Conservation (phyloP, 192 early-diverging fungal species). For the Phycomyces blakesleeanus region DNA sequence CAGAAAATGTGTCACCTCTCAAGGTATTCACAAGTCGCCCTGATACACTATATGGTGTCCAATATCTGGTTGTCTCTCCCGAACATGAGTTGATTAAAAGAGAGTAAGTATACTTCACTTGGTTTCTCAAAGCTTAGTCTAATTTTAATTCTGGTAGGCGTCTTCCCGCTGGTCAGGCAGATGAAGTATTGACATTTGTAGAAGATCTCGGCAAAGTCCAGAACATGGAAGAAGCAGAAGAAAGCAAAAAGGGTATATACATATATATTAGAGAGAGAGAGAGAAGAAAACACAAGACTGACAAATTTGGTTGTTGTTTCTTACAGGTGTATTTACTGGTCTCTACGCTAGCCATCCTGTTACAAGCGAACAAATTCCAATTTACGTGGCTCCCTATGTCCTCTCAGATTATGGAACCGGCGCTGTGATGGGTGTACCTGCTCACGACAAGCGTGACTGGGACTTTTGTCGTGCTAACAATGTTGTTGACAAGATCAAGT, state of each 20-base stretch:
- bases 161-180: constrained; percentile 22
- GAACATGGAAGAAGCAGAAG: constrained; percentile 30
- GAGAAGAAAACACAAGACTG: too few species aligned
- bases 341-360: constrained; percentile 63
- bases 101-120: constrained; percentile 17
- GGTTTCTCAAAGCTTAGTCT: too few species aligned
- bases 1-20: constrained; percentile 22
- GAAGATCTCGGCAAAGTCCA: constrained; percentile 22
- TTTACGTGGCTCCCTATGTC: constrained; percentile 75
- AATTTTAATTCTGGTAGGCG: not conserved
- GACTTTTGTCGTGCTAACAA: constrained; percentile 58
- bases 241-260: constrained; percentile 46
- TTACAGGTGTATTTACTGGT: constrained; percentile 59
- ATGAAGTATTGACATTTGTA: constrained; percentile 25
- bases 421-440: constrained; percentile 85
- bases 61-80: constrained; percentile 62
- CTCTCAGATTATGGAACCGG: constrained; percentile 75
- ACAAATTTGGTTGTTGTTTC: too few species aligned
- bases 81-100: constrained; percentile 48
- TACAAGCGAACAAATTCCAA: constrained; percentile 51
- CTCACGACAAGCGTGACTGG: constrained; percentile 72
- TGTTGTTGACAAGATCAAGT: constrained; percentile 42
- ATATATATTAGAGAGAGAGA: too few species aligned
- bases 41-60: constrained; percentile 73
- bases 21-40: constrained; percentile 77